Evolutionary conservation across 352 stramenopile species (phyloP), one percentile per base, ranked within the genome.

Genomic region (Phytophthora idaei): DNA sequence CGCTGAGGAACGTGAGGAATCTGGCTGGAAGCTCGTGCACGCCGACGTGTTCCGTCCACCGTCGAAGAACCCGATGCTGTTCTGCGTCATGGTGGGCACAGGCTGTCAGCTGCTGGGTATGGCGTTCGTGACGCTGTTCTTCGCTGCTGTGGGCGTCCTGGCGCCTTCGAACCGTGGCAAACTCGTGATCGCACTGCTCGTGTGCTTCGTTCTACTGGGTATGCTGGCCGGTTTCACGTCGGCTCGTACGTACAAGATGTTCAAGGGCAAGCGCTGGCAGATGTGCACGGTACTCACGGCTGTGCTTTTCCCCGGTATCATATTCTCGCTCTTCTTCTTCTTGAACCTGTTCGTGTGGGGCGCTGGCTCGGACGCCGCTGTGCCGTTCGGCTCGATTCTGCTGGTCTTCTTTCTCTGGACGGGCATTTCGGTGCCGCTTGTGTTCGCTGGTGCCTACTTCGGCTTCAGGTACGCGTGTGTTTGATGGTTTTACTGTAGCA

Each of bases 1-100:
- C 37, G 97, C 97, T 12, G 98, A 99, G 71, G 97, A 99, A 61
- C 93, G 95, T 4, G 97, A 99, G 71, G 97, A 99, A 57, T 97
- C 84, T 6, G 98, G 98, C 44, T 99, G 98, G 98, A 99, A 99
- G 78, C 89, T 99, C 17, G 95, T 99, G 32, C 98, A 99, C 74
- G 97, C 97, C 5, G 98, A 99, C 71, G 97, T 99, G 4, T 99
- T 99, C 82, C 96, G 98, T 47, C 97, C 98, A 32, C 98, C 98
- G 10, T 80, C 90, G 12, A 98, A 92, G 65, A 86, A 94, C 64
- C 97, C 97, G 15, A 97, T 99, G 81, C 83, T 99, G 0, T 95
- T 99, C 53, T 98, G 92, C 41, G 97, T 99, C 8, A 96, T 98
- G 72, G 92, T 98, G 51, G 98, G 98, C 54, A 99, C 94, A 2